Base-by-base conservation (phyloP, 83 land plant species). In the Diphasiastrum complanatum region DNA sequence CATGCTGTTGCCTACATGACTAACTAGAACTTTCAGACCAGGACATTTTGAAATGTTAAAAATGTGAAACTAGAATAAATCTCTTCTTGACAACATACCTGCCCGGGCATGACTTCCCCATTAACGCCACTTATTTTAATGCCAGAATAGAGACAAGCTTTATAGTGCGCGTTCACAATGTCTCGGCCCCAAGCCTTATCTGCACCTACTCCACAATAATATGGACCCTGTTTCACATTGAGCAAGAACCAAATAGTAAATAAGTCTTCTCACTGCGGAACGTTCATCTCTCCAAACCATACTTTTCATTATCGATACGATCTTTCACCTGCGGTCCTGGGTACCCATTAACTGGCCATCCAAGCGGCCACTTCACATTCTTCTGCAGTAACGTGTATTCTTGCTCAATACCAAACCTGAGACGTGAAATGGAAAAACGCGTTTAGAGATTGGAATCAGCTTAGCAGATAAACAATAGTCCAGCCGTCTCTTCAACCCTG, bases 91-190 rank as follows among this genome's bases (percentile, higher is more conserved):
- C n/a, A n/a, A n/a, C 22, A 47, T 68, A 84, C 91, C 87, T 86
- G 91, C 50, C 91, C 91, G 29, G 91, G 91, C 91, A 86, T 86
- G 48, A 86, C 91, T 61, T 86, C 91, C 14, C 87, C 91, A 71
- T 86, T 86, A 61, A 86, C 80, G 8, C 91, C 91, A 70, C 91
- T 86, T 26, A 82, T 80, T 59, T 86, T 77, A 45, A 86, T 83
- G 19, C 91, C 91, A 47, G 91, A 84, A 73, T 86, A 86, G 36
- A 86, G 64, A 66, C 91, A 86, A 45, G 91, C 91, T 47, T 86
- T 86, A 76, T 86, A 86, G 45, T 86, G 91, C 19, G 91, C 87
- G 65, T 86, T 81, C 18, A 86, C 82, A 51, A 86, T 86, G 64
- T 86, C 91, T 45, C 91, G 83, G 3, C 91, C 91, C 63, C 78